A percentile compares a stretch with the other conserved stretches of the same genome.
phyloP scores from a whole-genome alignment of 73 alveolate species.

The Paramecium primaurelia region DNA sequence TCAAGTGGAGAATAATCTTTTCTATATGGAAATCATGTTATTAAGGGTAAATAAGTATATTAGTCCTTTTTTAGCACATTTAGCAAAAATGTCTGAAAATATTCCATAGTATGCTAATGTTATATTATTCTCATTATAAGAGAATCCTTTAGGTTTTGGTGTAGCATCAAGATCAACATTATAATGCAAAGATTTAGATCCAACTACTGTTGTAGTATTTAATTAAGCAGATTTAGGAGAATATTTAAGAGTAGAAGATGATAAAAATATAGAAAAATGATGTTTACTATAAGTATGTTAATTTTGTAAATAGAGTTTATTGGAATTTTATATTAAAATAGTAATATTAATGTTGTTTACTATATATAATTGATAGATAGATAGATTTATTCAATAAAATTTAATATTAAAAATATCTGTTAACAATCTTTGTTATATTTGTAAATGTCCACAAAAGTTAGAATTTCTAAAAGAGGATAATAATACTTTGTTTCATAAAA shows the following conservation, averaged over 20 bases:
- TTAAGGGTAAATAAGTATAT: conserved; percentile 71
- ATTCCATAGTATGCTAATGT: conserved; percentile 92
- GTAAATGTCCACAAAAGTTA: not conserved
- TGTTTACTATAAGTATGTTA: not conserved
- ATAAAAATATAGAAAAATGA: not conserved
- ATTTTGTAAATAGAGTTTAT: not conserved
- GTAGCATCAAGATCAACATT: conserved; percentile 92
- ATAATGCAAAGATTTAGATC: conserved; percentile 90
- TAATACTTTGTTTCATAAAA: not conserved
- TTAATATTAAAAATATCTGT: not conserved
- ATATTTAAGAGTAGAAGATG: conserved; percentile 71
- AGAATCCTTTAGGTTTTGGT: conserved; percentile 97
- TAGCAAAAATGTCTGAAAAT: conserved; percentile 96
- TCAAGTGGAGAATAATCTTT: conserved; percentile 95
- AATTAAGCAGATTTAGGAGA: conserved; percentile 97
- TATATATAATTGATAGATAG: not conserved
- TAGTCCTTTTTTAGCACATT: conserved; percentile 34
- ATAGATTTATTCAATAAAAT: not conserved
- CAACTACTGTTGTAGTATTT: conserved; percentile 89
- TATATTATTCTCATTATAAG: conserved; percentile 89
- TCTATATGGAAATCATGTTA: conserved; percentile 95
- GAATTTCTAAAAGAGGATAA: not conserved
- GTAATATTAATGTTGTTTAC: not conserved
- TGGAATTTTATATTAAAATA: not conserved
- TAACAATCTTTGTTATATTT: not conserved